phyloP scores from a whole-genome alignment of 1,284 basidiomycete genomes.

The Paramarasmius palmivorus region DNA sequence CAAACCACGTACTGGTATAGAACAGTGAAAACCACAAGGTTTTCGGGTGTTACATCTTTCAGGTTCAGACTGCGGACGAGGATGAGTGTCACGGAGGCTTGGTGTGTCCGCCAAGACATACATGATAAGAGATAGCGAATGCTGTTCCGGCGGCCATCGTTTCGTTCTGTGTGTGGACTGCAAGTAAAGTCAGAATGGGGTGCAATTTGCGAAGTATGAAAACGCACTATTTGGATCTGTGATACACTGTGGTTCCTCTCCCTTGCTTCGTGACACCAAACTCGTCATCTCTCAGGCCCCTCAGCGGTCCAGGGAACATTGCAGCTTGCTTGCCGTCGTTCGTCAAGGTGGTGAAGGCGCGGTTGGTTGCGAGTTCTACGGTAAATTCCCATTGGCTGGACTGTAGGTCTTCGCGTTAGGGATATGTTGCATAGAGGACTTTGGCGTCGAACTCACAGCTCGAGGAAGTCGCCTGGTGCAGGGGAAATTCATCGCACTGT shows the following conservation, averaged over 20 bases:
- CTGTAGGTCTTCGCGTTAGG: slow-evolving; percentile 24
- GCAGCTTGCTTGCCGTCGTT: slow-evolving; percentile 11
- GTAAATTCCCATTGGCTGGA: slow-evolving; percentile 36
- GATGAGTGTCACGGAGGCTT: not conserved
- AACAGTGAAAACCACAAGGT: slow-evolving; percentile 34
- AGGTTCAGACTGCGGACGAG: slow-evolving; percentile 36
- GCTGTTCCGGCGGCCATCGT: slow-evolving; percentile 44
- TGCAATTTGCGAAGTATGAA: not conserved
- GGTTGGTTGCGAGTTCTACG: slow-evolving; percentile 21
- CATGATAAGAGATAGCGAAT: slow-evolving; percentile 47
- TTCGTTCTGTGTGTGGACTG: slow-evolving; percentile 45
- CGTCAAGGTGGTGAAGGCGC: slow-evolving; percentile 15
- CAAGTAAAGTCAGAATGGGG: not conserved
- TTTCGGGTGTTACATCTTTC: slow-evolving; percentile 26
- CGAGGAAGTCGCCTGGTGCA: slow-evolving; percentile 41
- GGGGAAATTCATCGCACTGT: slow-evolving; percentile 46
- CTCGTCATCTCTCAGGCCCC: slow-evolving; percentile 1
- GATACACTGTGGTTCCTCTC: slow-evolving; percentile 33
- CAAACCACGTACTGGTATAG: slow-evolving; percentile 26
- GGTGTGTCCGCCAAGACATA: slow-evolving; percentile 18
- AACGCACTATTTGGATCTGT: slow-evolving; percentile 37
- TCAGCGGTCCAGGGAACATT: slow-evolving; percentile 6
- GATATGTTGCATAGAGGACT: not conserved
- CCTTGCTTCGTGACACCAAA: not conserved
- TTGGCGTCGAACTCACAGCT: slow-evolving; percentile 34